Conservation (phyloP, 2,329 filamentous ascomycete genomes). For the Xylaria digitata region DNA sequence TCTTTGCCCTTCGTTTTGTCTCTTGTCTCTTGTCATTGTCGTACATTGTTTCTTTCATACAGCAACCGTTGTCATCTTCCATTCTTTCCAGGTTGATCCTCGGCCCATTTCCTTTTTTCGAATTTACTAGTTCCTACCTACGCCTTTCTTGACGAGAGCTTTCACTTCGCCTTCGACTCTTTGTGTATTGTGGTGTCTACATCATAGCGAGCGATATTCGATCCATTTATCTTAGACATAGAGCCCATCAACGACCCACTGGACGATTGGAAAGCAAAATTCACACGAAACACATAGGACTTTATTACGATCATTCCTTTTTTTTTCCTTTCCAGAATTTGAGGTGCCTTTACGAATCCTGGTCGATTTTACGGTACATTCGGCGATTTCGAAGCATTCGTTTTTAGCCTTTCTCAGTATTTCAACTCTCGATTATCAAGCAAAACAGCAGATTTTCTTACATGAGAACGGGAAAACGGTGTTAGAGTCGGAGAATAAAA, state of each 20-base stretch:
- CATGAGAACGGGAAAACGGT: slow-evolving; percentile 8
- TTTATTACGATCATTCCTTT: slow-evolving; percentile 10
- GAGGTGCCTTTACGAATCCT: slow-evolving; percentile 18
- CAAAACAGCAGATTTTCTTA: background rate
- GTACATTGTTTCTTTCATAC: slow-evolving; percentile 39
- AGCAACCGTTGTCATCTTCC: slow-evolving; percentile 48
- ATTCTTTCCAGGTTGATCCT: slow-evolving; percentile 71
- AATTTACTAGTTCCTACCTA: slow-evolving; percentile 27
- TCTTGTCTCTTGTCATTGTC: slow-evolving; percentile 22
- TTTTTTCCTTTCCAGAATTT: slow-evolving; percentile 26
- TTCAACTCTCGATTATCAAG: slow-evolving; percentile 8
- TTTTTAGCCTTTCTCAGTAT: slow-evolving; percentile 26
- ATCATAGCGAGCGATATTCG: slow-evolving; percentile 21
- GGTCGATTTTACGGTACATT: slow-evolving; percentile 36
- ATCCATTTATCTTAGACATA: slow-evolving; percentile 35
- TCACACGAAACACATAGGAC: slow-evolving; percentile 24
- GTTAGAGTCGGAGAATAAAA: slow-evolving; percentile 22
- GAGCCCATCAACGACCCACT: slow-evolving; percentile 13
- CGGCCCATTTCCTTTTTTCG: slow-evolving; percentile 54
- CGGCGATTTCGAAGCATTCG: slow-evolving; percentile 37
- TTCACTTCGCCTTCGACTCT: slow-evolving; percentile 36
- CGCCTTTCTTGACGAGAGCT: slow-evolving; percentile 40
- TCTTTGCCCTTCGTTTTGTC: slow-evolving; percentile 30
- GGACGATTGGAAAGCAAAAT: slow-evolving; percentile 16
- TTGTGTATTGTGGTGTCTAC: slow-evolving; percentile 37